These are phyloP conservation scores for Trichoderma sp. DNA, from an alignment of 2,329 filamentous ascomycete genomes.

Conservation along the genomic window DNA sequence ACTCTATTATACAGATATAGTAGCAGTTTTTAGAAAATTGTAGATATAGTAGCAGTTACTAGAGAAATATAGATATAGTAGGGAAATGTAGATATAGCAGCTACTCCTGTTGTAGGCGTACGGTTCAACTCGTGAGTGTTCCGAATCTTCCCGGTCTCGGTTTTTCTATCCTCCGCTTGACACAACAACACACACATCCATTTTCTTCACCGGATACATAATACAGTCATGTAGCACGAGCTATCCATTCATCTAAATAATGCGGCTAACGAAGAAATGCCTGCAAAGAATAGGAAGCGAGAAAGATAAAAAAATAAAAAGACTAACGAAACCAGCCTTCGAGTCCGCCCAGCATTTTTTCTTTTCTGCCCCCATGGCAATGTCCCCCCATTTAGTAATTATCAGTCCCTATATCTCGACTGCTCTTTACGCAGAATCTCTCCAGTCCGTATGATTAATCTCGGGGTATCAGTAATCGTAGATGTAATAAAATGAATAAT, in stretches of 20 bases:
- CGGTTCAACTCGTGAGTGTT: no score
- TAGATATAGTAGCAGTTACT: no score
- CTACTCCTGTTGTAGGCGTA: no score
- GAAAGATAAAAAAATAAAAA: not conserved
- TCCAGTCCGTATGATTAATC: not conserved
- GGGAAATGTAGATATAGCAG: no score
- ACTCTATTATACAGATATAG: no score
- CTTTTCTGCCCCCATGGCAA: not conserved
- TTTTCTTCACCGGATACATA: not conserved
- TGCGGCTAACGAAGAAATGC: not conserved
- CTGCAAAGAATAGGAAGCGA: not conserved
- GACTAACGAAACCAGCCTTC: not conserved
- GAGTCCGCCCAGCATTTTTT: not conserved
- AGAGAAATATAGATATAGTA: no score
- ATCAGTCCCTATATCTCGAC: not conserved
- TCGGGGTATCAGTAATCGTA: constrained; percentile 14
- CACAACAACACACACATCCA: not conserved
- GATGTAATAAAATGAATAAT: not conserved
- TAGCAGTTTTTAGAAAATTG: no score
- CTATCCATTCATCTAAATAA: constrained; percentile 10
- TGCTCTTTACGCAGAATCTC: not conserved
- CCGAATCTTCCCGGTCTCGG: no score
- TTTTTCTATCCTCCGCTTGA: no score
- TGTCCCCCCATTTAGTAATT: not conserved
- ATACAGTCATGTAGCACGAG: not conserved